Percentiles rank a stretch among this genome's conserved stretches.
Conservation (phyloP, 306 rosid species). For the Trifolium fragiferum region DNA sequence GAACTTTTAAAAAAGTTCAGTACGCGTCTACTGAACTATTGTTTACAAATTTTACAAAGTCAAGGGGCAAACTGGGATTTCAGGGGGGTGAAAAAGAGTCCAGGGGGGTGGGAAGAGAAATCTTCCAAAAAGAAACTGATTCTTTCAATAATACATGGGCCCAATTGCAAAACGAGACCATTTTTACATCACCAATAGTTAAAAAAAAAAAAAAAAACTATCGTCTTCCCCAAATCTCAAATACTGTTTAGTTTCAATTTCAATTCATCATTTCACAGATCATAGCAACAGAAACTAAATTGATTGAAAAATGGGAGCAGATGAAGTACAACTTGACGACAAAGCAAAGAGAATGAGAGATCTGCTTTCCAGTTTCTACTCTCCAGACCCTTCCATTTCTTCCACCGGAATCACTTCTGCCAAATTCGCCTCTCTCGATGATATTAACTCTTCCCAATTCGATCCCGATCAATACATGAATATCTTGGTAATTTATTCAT, state of each 20-base stretch:
- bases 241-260: neutral
- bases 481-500: slow-evolving; percentile 62
- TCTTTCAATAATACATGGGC: no score
- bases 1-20: no score
- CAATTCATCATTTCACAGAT: slow-evolving; percentile 16
- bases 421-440: slow-evolving; percentile 63
- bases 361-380: slow-evolving; percentile 92
- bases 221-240: slow-evolving; percentile 19
- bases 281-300: neutral
- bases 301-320: slow-evolving; percentile 60
- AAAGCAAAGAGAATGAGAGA: slow-evolving; percentile 95
- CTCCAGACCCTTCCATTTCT: slow-evolving; percentile 72
- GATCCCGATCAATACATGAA: slow-evolving; percentile 90
- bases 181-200: neutral
- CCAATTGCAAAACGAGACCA: neutral
- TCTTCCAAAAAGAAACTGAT: no score
- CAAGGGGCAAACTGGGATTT: no score
- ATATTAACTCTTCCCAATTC: slow-evolving; percentile 78
- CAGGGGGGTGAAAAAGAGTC: no score
- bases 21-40: no score
- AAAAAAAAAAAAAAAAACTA: neutral
- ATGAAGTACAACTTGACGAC: slow-evolving; percentile 68
- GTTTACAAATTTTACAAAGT: no score
- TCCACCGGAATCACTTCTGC: slow-evolving; percentile 47
- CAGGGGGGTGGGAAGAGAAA: no score